Conservation (phyloP, 306 rosid genomes). For the Malus sylvestris region DNA sequence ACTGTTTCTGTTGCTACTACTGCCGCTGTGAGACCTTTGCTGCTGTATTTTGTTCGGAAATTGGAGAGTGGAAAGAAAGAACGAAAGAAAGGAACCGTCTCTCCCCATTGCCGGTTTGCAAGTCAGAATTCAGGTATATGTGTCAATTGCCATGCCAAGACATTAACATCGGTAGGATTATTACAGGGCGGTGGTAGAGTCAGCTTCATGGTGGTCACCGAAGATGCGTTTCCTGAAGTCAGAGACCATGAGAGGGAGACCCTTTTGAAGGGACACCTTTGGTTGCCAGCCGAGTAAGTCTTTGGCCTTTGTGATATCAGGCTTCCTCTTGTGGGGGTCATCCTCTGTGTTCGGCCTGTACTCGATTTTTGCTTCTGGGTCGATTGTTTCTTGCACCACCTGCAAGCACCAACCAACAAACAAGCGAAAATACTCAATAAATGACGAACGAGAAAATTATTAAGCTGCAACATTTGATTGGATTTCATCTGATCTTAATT, state of each 20-base stretch:
- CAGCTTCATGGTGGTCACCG: conserved; percentile 82
- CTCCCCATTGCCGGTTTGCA: conserved; percentile 2
- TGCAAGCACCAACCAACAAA: conserved; percentile 14
- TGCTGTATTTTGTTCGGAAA: neutral
- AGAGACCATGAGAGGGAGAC: conserved; percentile 91
- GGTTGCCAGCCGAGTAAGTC: conserved; percentile 92
- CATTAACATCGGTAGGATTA: neutral
- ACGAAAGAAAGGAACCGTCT: conserved; percentile 9
- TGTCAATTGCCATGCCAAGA: conserved; percentile 2
- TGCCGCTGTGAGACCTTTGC: neutral
- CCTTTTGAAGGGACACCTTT: conserved; percentile 76
- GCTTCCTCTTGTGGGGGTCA: conserved; percentile 98
- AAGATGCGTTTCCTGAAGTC: conserved; percentile 89
- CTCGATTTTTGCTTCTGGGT: conserved; percentile 86
- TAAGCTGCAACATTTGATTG: neutral
- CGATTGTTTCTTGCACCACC: conserved; percentile 98
- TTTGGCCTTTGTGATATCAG: conserved; percentile 75
- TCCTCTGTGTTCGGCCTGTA: conserved; percentile 90
- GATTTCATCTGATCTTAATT: neutral
- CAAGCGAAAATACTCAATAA: neutral
- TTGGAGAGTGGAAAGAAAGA: conserved; percentile 4
- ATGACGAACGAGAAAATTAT: neutral
- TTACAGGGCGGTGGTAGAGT: conserved; percentile 30
- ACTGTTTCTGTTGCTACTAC: conserved; percentile 13
- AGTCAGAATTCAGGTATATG: neutral